Conservation (phyloP, 1,284 basidiomycete species). For the Cryptococcus floricola region DNA sequence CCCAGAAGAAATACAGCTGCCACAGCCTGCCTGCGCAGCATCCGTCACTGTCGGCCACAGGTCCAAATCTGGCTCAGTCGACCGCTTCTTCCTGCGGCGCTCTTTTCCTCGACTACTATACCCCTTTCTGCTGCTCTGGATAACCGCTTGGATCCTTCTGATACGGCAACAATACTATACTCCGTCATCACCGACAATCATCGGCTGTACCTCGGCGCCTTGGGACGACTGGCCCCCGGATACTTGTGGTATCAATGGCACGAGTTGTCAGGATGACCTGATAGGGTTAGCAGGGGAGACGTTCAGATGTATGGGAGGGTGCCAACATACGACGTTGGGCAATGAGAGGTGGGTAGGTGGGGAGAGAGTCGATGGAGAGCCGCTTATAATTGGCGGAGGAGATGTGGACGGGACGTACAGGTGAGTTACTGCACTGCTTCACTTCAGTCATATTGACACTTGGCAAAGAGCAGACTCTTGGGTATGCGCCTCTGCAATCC, state of each 20-base stretch:
- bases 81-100: not conserved
- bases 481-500: conserved; percentile 41
- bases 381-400: conserved; percentile 39
- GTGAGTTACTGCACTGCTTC: conserved; percentile 16
- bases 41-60: conserved; percentile 1
- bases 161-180: conserved; percentile 38
- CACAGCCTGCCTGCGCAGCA: conserved; percentile 2
- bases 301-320: conserved; percentile 42
- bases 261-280: conserved; percentile 23
- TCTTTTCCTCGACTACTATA: conserved; percentile 9
- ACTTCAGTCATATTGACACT: not conserved
- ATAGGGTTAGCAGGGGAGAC: conserved; percentile 3
- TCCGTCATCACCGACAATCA: conserved; percentile 18
- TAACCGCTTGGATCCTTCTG: conserved; percentile 30
- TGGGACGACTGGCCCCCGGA: conserved; percentile 44
- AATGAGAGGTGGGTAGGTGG: conserved; percentile 42
- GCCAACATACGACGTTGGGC: conserved; percentile 29
- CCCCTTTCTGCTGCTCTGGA: conserved; percentile 32
- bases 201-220: conserved; percentile 30
- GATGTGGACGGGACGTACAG: conserved; percentile 28
- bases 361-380: conserved; percentile 25
- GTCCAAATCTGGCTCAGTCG: conserved; percentile 1
- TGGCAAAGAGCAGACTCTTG: conserved; percentile 42
- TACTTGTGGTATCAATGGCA: conserved; percentile 34
- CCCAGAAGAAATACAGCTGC: not conserved